These are phyloP conservation scores for Penicillium verrucosum DNA, from an alignment of 2,329 filamentous ascomycete genomes.

Conservation along the genomic window DNA sequence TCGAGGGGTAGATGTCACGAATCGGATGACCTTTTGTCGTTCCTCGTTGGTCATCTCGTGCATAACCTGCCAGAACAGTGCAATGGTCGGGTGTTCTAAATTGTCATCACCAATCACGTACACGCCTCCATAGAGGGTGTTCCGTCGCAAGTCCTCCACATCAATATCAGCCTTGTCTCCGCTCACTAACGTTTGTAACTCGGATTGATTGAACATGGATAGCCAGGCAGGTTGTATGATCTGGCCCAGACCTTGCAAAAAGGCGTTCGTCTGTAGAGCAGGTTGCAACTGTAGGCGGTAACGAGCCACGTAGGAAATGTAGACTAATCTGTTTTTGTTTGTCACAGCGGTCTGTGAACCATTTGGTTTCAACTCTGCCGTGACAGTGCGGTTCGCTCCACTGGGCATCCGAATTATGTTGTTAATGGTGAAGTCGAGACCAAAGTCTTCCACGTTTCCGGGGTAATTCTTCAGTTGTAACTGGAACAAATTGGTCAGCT, in stretches of 20 bases:
- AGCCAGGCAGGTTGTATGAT: conserved; percentile 94
- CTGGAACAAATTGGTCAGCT: conserved; percentile 14
- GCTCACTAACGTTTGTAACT: conserved; percentile 88
- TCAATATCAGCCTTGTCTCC: conserved; percentile 85
- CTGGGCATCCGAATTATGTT: conserved; percentile 60
- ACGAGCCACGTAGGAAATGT: conserved; percentile 85
- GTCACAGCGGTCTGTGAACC: conserved; percentile 78
- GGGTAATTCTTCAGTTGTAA: conserved; percentile 77
- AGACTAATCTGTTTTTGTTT: conserved; percentile 88
- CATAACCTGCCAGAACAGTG: conserved; percentile 91
- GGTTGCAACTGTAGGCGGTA: conserved; percentile 83
- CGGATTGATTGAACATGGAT: conserved; percentile 96
- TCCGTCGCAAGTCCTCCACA: conserved; percentile 74
- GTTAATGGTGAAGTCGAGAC: conserved; percentile 83
- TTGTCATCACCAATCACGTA: conserved; percentile 88
- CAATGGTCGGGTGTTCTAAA: conserved; percentile 77
- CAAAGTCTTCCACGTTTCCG: conserved; percentile 75
- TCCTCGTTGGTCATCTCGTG: conserved; percentile 70
- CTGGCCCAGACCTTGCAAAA: conserved; percentile 76
- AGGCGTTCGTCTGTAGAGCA: conserved; percentile 76
- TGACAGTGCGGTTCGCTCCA: conserved; percentile 58
- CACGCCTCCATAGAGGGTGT: conserved; percentile 83
- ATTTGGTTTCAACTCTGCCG: conserved; percentile 70
- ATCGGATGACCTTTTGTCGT: conserved; percentile 83
- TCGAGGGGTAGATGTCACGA: conserved; percentile 88